These are phyloP conservation scores for Ophiosphaerella korrae DNA, from an alignment of 2,329 filamentous ascomycete species.

Conservation along the genomic window DNA sequence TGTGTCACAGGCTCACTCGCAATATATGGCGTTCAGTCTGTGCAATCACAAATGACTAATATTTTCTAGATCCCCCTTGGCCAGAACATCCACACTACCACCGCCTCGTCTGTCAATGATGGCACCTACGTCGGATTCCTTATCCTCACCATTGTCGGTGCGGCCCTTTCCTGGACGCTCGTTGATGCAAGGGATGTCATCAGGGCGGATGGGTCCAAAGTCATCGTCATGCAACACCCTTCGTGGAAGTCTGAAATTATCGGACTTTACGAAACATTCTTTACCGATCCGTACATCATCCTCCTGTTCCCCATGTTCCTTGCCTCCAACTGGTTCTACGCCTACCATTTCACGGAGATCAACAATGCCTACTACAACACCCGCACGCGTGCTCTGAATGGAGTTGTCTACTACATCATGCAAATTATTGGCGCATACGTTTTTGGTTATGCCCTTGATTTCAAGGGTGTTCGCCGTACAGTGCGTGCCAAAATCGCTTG, in stretches of 20 bases:
- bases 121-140: slow-evolving; percentile 91
- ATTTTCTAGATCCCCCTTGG: slow-evolving; percentile 68
- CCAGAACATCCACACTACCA: slow-evolving; percentile 68
- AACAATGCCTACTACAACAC: slow-evolving; percentile 74
- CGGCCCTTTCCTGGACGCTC: slow-evolving; percentile 70
- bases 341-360: slow-evolving; percentile 77
- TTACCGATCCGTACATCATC: slow-evolving; percentile 72
- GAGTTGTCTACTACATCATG: slow-evolving; percentile 76
- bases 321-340: slow-evolving; percentile 79
- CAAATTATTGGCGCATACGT: slow-evolving; percentile 78
- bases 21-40: slow-evolving; percentile 40
- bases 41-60: slow-evolving; percentile 12
- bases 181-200: slow-evolving; percentile 74
- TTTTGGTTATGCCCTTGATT: slow-evolving; percentile 74
- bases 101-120: slow-evolving; percentile 63
- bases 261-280: slow-evolving; percentile 76
- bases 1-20: slow-evolving; percentile 36
- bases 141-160: slow-evolving; percentile 77
- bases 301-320: slow-evolving; percentile 83
- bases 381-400: slow-evolving; percentile 77
- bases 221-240: slow-evolving; percentile 90
- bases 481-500: slow-evolving; percentile 70
- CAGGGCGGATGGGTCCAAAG: slow-evolving; percentile 75
- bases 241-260: slow-evolving; percentile 80
- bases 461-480: slow-evolving; percentile 61